Conservation (phyloP, 192 early-diverging fungal species). For the Blastocladiella britannica region DNA sequence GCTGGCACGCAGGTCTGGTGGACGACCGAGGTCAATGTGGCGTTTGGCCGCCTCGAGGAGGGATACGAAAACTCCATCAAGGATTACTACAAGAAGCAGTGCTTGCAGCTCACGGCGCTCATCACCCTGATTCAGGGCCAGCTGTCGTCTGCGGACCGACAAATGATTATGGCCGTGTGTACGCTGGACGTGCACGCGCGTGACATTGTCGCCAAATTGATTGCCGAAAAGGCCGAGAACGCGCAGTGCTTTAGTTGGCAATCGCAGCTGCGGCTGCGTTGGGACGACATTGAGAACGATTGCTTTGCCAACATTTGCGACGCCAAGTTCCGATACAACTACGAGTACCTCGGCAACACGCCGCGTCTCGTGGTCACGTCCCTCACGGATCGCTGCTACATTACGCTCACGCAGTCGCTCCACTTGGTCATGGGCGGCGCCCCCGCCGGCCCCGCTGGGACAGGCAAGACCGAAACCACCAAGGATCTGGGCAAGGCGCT, state of each 20-base stretch:
- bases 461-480: slow-evolving; percentile 97
- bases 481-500: slow-evolving; percentile 89
- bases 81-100: slow-evolving; percentile 51
- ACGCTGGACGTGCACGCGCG: slow-evolving; percentile 97
- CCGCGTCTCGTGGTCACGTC: slow-evolving; percentile 97
- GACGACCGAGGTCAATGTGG: slow-evolving; percentile 45
- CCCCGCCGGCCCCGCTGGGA: slow-evolving; percentile 96
- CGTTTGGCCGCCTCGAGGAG: slow-evolving; percentile 37
- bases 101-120: slow-evolving; percentile 38
- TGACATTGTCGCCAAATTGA: slow-evolving; percentile 60
- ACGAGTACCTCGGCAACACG: slow-evolving; percentile 89
- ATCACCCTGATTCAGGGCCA: slow-evolving; percentile 38
- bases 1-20: slow-evolving; percentile 46
- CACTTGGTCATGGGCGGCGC: slow-evolving; percentile 79
- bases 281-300: slow-evolving; percentile 34
- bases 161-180: slow-evolving; percentile 92
- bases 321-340: slow-evolving; percentile 84
- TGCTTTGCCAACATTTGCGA: slow-evolving; percentile 70
- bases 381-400: slow-evolving; percentile 93
- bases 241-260: slow-evolving; percentile 82
- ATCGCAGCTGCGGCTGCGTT: slow-evolving; percentile 88
- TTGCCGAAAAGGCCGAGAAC: slow-evolving; percentile 21
- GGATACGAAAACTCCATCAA: slow-evolving; percentile 46
- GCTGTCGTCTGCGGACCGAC: slow-evolving; percentile 49
- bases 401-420: slow-evolving; percentile 94